phyloP scores from a whole-genome alignment of 345 rosid genomes.

The Aquilaria yunnanensis region DNA sequence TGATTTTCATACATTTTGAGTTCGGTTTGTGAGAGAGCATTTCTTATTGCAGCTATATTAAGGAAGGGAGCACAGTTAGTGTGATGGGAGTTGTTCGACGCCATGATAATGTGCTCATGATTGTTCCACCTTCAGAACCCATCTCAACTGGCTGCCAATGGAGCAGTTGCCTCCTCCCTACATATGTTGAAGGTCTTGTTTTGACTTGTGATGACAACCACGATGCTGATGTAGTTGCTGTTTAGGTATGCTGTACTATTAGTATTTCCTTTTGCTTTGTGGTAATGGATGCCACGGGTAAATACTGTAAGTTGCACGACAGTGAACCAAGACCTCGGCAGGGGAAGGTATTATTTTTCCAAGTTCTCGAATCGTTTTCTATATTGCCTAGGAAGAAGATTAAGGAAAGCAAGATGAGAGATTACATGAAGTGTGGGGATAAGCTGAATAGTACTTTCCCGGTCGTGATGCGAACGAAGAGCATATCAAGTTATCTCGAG shows the following conservation, averaged over 20 bases:
- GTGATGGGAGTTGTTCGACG: constrained; percentile 89
- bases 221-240: constrained; percentile 69
- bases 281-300: constrained; percentile 22
- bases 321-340: background rate
- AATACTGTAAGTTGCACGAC: constrained; percentile 9
- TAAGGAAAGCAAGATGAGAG: constrained; percentile 6
- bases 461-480: constrained; percentile 13
- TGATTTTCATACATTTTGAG: background rate
- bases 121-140: constrained; percentile 64
- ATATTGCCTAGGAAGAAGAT: constrained; percentile 9
- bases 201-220: constrained; percentile 70
- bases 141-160: constrained; percentile 75
- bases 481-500: constrained; percentile 10
- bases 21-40: constrained; percentile 7
- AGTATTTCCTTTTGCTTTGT: constrained; percentile 15
- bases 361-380: constrained; percentile 11
- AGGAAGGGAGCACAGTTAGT: constrained; percentile 96
- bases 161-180: constrained; percentile 67
- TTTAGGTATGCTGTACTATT: constrained; percentile 30
- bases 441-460: constrained; percentile 4
- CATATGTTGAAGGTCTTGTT: constrained; percentile 71
- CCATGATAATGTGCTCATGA: constrained; percentile 80
- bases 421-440: background rate
- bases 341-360: constrained; percentile 3
- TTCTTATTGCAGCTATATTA: constrained; percentile 53